phyloP scores from a whole-genome alignment of 2,329 filamentous ascomycete species.

The Alternaria arbusti region DNA sequence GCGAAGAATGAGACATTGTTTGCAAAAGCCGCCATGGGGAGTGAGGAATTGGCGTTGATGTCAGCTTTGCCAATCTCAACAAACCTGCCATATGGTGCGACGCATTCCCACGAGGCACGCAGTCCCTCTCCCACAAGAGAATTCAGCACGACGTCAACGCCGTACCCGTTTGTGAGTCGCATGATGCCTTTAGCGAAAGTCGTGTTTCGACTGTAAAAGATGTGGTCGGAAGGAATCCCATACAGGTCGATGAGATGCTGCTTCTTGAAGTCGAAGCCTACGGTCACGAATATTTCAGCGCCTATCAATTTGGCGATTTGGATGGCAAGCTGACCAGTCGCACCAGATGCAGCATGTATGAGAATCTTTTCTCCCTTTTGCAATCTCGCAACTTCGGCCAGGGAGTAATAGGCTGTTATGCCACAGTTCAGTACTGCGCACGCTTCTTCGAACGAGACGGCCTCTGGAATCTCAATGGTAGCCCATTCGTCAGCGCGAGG shows the following conservation, averaged over 20 bases:
- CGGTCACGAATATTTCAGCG: slow-evolving; percentile 33
- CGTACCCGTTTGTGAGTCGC: slow-evolving; percentile 21
- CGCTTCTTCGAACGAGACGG: slow-evolving; percentile 16
- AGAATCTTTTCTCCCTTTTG: slow-evolving; percentile 35
- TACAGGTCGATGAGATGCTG: slow-evolving; percentile 21
- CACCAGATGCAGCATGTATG: slow-evolving; percentile 28
- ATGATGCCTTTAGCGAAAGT: slow-evolving; percentile 4
- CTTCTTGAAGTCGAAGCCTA: slow-evolving; percentile 25
- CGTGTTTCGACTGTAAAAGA: slow-evolving; percentile 40
- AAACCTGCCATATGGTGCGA: slow-evolving; percentile 41
- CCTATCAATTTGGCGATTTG: slow-evolving; percentile 25
- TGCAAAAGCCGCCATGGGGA: slow-evolving; percentile 15
- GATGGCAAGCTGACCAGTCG: slow-evolving; percentile 28
- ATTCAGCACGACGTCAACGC: slow-evolving; percentile 46
- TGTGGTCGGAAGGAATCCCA: slow-evolving; percentile 31
- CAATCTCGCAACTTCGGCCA: slow-evolving; percentile 30
- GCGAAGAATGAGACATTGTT: background rate
- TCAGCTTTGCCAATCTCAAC: slow-evolving; percentile 28
- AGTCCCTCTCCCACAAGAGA: slow-evolving; percentile 31
- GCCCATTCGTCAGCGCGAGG: background rate
- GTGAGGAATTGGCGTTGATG: background rate
- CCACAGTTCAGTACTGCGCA: slow-evolving; percentile 3
- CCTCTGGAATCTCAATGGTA: slow-evolving; percentile 9
- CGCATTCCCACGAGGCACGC: slow-evolving; percentile 45
- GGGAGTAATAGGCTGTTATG: slow-evolving; percentile 12